phyloP scores from a whole-genome alignment of 2,329 filamentous ascomycete genomes.

The Plenodomus tracheiphilus region DNA sequence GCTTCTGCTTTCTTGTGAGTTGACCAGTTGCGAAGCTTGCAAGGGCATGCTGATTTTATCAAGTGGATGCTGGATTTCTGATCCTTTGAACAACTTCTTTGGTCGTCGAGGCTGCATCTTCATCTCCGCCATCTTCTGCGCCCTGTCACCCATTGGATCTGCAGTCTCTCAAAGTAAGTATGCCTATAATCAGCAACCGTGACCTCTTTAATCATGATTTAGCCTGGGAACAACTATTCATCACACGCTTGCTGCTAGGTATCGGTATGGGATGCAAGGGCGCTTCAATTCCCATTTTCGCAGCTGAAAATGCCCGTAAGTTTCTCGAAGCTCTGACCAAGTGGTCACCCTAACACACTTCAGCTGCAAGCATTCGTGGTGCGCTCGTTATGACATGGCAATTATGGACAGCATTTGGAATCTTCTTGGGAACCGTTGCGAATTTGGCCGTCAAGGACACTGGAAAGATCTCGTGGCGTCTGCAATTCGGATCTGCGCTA shows the following conservation, averaged over 20 bases:
- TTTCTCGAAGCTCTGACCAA: not conserved
- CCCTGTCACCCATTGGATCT: slow-evolving; percentile 19
- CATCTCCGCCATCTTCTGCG: slow-evolving; percentile 22
- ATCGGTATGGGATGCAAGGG: slow-evolving; percentile 35
- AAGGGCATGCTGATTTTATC: slow-evolving; percentile 1
- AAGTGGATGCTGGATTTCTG: slow-evolving; percentile 23
- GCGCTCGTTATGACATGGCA: slow-evolving; percentile 55
- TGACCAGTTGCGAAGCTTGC: not conserved
- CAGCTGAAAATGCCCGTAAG: slow-evolving; percentile 47
- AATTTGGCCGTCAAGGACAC: slow-evolving; percentile 9
- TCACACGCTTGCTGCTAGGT: slow-evolving; percentile 17
- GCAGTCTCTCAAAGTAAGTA: slow-evolving; percentile 20
- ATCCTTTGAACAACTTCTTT: slow-evolving; percentile 25
- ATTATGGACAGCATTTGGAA: slow-evolving; percentile 43
- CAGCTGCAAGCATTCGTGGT: slow-evolving; percentile 44
- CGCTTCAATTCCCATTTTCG: slow-evolving; percentile 50
- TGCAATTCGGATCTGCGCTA: slow-evolving; percentile 27
- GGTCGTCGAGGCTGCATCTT: slow-evolving; percentile 29
- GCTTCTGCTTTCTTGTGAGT: slow-evolving; percentile 18
- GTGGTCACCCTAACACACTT: not conserved
- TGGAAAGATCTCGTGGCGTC: slow-evolving; percentile 22
- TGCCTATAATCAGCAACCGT: not conserved
- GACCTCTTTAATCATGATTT: not conserved
- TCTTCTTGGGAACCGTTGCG: slow-evolving; percentile 21
- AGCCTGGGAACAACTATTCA: slow-evolving; percentile 19